Evolutionary conservation across 768 basidiomycete genomes (phyloP).

Genomic region (Lentinula boryana): DNA sequence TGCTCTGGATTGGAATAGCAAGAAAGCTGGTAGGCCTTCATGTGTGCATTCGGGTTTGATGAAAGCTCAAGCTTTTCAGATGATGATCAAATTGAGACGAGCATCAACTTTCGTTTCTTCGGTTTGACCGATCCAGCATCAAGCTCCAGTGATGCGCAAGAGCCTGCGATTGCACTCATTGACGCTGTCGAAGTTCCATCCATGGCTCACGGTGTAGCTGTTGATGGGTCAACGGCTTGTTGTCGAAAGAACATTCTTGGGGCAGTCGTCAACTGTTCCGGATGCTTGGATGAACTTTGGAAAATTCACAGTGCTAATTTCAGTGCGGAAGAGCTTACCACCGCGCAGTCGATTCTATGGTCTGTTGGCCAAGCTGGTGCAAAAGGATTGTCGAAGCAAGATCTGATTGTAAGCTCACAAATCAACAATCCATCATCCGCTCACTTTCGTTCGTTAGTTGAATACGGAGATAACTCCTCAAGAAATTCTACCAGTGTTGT

Average conservation of each 20-base stretch:
- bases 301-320: slow-evolving; percentile 20
- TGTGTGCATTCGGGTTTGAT: neutral
- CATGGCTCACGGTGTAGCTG: slow-evolving; percentile 36
- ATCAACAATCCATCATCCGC: neutral
- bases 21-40: slow-evolving; percentile 64
- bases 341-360: slow-evolving; percentile 28
- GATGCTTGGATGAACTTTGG: slow-evolving; percentile 40
- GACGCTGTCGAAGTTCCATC: slow-evolving; percentile 13
- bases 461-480: slow-evolving; percentile 11
- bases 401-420: slow-evolving; percentile 27
- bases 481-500: slow-evolving; percentile 26
- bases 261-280: slow-evolving; percentile 36
- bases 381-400: slow-evolving; percentile 31
- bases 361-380: slow-evolving; percentile 28
- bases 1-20: slow-evolving; percentile 78
- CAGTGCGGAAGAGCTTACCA: slow-evolving; percentile 20
- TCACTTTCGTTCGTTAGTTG: slow-evolving; percentile 9
- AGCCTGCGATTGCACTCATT: slow-evolving; percentile 2
- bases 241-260: slow-evolving; percentile 31
- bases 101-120: slow-evolving; percentile 42
- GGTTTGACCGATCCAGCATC: slow-evolving; percentile 8
- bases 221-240: slow-evolving; percentile 38
- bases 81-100: slow-evolving; percentile 80
- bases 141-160: slow-evolving; percentile 10
- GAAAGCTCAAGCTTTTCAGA: slow-evolving; percentile 33